These are phyloP conservation scores for Curvularia sp. DNA, from an alignment of 2,329 filamentous ascomycete species.

Conservation along the genomic window DNA sequence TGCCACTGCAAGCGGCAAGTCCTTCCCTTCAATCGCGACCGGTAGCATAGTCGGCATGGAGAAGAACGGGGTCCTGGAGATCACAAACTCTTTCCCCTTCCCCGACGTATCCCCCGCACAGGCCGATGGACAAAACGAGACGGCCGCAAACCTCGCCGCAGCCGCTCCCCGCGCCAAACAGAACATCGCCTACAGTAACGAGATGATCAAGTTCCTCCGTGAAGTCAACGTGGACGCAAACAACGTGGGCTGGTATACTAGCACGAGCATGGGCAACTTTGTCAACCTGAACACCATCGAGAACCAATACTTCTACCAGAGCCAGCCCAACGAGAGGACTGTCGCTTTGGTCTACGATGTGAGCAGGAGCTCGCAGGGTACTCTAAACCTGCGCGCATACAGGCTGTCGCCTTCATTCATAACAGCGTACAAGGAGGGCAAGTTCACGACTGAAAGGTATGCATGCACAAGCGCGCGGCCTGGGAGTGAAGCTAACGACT, in stretches of 20 bases:
- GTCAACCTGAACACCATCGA: conserved; percentile 94
- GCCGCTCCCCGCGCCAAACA: conserved; percentile 91
- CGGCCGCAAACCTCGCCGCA: conserved; percentile 69
- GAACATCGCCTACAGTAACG: conserved; percentile 85
- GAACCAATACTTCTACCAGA: conserved; percentile 98
- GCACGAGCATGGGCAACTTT: conserved; percentile 98
- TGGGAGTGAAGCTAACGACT: conserved; percentile 22
- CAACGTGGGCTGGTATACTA: conserved; percentile 98
- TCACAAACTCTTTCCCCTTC: conserved; percentile 96
- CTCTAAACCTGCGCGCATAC: conserved; percentile 89
- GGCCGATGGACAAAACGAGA: conserved; percentile 53
- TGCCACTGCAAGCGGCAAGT: conserved; percentile 89
- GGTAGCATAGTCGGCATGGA: conserved; percentile 96
- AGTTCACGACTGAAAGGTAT: conserved; percentile 96
- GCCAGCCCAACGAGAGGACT: conserved; percentile 83
- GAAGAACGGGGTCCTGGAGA: conserved; percentile 77
- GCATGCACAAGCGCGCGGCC: conserved; percentile 53
- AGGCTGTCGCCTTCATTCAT: conserved; percentile 87
- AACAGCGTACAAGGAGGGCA: conserved; percentile 91
- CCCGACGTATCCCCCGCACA: conserved; percentile 77
- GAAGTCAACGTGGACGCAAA: conserved; percentile 99
- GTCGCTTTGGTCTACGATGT: conserved; percentile 94
- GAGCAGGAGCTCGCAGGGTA: conserved; percentile 91
- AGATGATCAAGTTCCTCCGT: conserved; percentile 96
- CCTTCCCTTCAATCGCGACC: conserved; percentile 87